Percentiles rank a stretch among this genome's conserved stretches.
Conservation (phyloP, 331 rosid genomes). For the Quercus lobata region DNA sequence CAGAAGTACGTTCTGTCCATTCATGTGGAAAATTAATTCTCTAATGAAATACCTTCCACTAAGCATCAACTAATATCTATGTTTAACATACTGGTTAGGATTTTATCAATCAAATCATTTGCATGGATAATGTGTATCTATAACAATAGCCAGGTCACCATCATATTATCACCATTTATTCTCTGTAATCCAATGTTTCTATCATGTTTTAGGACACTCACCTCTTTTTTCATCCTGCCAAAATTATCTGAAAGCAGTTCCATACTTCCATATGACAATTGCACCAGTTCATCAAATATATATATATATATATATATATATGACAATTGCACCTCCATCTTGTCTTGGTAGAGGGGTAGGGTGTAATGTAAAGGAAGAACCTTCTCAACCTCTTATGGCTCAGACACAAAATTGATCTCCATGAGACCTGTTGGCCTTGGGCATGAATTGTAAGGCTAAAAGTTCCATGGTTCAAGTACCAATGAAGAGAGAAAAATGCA, state of each 20-base stretch:
- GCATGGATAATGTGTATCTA: background rate
- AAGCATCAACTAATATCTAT: background rate
- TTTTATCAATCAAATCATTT: background rate
- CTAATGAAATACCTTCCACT: background rate
- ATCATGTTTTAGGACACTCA: background rate
- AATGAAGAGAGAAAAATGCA: background rate
- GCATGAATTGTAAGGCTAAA: background rate
- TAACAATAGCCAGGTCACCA: background rate
- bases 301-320: too few species aligned
- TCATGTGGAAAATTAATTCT: background rate
- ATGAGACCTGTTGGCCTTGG: background rate
- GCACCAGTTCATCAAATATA: background rate
- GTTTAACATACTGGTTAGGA: background rate
- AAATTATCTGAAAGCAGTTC: background rate
- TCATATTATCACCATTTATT: background rate
- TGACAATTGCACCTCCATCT: background rate
- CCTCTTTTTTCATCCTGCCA: background rate
- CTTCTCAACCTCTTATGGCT: background rate
- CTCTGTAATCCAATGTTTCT: background rate
- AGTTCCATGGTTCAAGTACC: background rate
- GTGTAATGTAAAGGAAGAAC: background rate
- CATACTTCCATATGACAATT: background rate
- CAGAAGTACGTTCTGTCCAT: slow-evolving; percentile 41
- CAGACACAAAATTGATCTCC: background rate
- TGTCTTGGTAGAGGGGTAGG: background rate